These are phyloP conservation scores for Puccinia polysora DNA, from an alignment of 1,284 basidiomycete genomes.

Conservation along the genomic window DNA sequence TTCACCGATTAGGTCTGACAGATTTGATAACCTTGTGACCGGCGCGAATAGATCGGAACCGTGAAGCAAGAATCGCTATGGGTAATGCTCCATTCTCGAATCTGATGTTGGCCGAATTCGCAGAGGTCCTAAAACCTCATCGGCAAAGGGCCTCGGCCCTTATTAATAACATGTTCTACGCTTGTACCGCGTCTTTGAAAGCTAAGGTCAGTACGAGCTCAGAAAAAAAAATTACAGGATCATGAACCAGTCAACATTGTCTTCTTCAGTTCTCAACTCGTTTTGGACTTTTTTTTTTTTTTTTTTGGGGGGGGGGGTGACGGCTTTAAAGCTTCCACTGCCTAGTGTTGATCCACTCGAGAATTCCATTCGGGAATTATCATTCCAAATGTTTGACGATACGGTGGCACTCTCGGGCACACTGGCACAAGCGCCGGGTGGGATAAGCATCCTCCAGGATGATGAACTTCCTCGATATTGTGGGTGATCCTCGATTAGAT, in stretches of 20 bases:
- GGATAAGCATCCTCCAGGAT: slow-evolving; percentile 12
- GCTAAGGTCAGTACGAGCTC: slow-evolving; percentile 32
- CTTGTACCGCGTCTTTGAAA: slow-evolving; percentile 28
- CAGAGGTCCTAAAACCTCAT: slow-evolving; percentile 21
- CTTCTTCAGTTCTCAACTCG: not conserved
- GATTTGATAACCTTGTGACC: not conserved
- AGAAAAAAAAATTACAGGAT: not conserved
- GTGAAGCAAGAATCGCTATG: slow-evolving; percentile 35
- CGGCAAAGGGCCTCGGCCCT: slow-evolving; percentile 9
- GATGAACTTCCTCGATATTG: slow-evolving; percentile 33
- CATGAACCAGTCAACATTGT: not conserved
- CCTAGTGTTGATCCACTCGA: not conserved
- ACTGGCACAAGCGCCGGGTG: slow-evolving; percentile 12
- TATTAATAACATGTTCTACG: slow-evolving; percentile 4
- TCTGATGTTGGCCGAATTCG: slow-evolving; percentile 16
- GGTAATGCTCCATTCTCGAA: slow-evolving; percentile 21
- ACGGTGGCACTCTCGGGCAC: slow-evolving; percentile 8
- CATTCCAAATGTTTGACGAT: slow-evolving; percentile 21
- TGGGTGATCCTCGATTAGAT: slow-evolving; percentile 1
- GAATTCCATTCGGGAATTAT: slow-evolving; percentile 9
- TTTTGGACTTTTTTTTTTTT: not conserved
- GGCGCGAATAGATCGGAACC: slow-evolving; percentile 28
- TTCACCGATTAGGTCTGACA: not conserved
- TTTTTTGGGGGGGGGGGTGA: too few species aligned
- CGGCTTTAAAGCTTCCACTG: slow-evolving; percentile 33